Conservation (phyloP, 768 basidiomycete genomes). For the Mycena alexandri region DNA sequence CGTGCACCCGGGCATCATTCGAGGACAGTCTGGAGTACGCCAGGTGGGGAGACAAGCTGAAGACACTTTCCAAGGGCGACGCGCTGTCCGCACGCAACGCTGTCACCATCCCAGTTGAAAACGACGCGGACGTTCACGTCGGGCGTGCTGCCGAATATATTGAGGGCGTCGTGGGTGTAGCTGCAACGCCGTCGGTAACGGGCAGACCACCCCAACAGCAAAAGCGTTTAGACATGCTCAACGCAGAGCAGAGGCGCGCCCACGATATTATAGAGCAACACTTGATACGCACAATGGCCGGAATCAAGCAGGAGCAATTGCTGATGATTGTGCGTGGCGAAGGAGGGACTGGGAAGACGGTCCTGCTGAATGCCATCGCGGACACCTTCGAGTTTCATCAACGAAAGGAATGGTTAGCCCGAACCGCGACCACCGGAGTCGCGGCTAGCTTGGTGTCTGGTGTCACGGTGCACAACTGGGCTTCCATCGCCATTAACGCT, state of each 20-base stretch:
- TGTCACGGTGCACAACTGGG: slow-evolving; percentile 50
- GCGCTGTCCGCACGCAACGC: too few species aligned
- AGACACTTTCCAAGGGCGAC: too few species aligned
- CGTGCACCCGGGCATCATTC: too few species aligned
- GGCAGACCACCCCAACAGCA: too few species aligned
- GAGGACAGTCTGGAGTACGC: too few species aligned
- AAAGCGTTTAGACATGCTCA: slow-evolving; percentile 36
- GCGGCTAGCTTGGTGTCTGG: slow-evolving; percentile 57
- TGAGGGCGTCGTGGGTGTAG: too few species aligned
- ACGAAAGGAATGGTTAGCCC: slow-evolving; percentile 41
- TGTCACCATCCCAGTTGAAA: too few species aligned
- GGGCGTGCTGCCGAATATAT: too few species aligned
- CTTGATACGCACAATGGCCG: slow-evolving; percentile 39
- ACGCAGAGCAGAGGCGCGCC: slow-evolving; percentile 46
- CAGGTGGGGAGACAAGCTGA: too few species aligned
- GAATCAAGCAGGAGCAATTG: slow-evolving; percentile 41
- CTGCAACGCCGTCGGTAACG: too few species aligned
- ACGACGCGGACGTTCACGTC: too few species aligned
- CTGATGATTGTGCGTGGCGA: slow-evolving; percentile 53
- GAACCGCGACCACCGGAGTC: slow-evolving; percentile 54
- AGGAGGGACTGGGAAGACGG: slow-evolving; percentile 61
- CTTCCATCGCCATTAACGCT: slow-evolving; percentile 38
- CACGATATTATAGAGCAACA: slow-evolving; percentile 50
- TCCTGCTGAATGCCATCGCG: slow-evolving; percentile 53
- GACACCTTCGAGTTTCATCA: slow-evolving; percentile 45